Percentiles rank a stretch among this genome's conserved stretches.
phyloP scores from a whole-genome alignment of 805 yeast species.

The Metschnikowia dekortorum region DNA sequence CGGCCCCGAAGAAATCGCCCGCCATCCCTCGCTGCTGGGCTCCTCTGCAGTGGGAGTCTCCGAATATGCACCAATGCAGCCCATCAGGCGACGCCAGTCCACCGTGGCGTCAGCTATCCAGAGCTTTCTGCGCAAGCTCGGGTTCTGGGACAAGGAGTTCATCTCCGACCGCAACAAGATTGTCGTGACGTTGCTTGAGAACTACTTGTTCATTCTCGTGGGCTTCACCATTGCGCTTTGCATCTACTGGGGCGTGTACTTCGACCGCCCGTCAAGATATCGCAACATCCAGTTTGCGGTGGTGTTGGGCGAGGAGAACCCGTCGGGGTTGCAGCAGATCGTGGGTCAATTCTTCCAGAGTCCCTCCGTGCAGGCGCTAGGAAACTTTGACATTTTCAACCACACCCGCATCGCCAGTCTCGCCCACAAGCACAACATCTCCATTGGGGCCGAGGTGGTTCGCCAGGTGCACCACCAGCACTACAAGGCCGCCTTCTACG shows the following conservation, averaged over 20 bases:
- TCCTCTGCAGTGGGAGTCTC: too few relatives aligned
- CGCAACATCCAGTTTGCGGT: constrained; percentile 23
- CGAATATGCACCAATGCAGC: neutral
- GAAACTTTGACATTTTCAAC: constrained; percentile 24
- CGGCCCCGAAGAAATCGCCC: neutral
- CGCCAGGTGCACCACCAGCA: constrained; percentile 30
- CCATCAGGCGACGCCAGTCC: constrained; percentile 13
- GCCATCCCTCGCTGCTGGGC: too few relatives aligned
- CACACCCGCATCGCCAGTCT: constrained; percentile 12
- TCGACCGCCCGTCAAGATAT: constrained; percentile 18
- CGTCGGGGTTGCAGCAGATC: constrained; percentile 5
- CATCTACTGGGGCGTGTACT: constrained; percentile 33
- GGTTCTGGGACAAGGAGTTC: constrained; percentile 29
- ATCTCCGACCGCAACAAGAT: constrained; percentile 21
- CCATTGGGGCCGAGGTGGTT: constrained; percentile 24
- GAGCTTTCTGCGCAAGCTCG: constrained; percentile 16
- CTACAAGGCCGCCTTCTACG: constrained; percentile 27
- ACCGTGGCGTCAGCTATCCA: constrained; percentile 22
- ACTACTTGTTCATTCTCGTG: constrained; percentile 20
- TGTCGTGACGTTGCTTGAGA: constrained; percentile 18
- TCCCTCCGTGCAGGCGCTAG: constrained; percentile 19
- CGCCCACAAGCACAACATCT: constrained; percentile 20
- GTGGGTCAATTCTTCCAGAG: constrained; percentile 19
- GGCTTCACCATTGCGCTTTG: constrained; percentile 24
- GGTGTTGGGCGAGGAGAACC: constrained; percentile 20